Conservation (phyloP, 768 basidiomycete species). For the Leucocoprinus sp. region DNA sequence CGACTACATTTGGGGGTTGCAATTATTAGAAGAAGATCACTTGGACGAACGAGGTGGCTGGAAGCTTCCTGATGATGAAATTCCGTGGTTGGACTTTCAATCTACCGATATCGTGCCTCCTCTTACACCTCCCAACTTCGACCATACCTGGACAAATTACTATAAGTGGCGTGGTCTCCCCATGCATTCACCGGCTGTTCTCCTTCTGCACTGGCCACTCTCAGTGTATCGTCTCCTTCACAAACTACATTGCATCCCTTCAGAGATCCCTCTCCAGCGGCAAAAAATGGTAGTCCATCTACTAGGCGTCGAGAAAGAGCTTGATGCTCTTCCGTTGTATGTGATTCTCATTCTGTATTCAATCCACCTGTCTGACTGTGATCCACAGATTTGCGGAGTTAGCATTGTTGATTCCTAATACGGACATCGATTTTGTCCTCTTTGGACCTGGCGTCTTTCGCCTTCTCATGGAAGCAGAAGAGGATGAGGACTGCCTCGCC, state of each 20-base stretch:
- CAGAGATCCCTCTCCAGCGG: conserved; percentile 18
- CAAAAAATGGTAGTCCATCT: conserved; percentile 26
- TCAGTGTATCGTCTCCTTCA: conserved; percentile 30
- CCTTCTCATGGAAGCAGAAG: conserved; percentile 23
- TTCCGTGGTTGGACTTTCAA: conserved; percentile 27
- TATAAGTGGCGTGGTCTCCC: conserved; percentile 38
- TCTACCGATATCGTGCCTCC: conserved; percentile 14
- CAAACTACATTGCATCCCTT: conserved; percentile 23
- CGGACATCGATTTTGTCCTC: conserved; percentile 34
- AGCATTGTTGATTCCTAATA: conserved; percentile 35
- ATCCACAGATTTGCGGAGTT: conserved; percentile 33
- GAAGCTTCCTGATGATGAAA: conserved; percentile 24
- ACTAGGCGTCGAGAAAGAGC: conserved; percentile 31
- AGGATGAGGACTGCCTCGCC: conserved; percentile 19
- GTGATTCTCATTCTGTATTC: not conserved
- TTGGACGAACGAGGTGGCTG: conserved; percentile 26
- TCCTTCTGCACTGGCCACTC: conserved; percentile 38
- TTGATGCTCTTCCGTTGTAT: conserved; percentile 14
- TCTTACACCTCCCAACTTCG: conserved; percentile 19
- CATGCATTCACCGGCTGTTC: conserved; percentile 31
- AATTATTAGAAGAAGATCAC: conserved; percentile 23
- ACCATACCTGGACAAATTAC: conserved; percentile 34
- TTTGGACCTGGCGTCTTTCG: conserved; percentile 27
- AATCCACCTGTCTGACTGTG: not conserved
- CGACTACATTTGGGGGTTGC: conserved; percentile 23